Conservation (phyloP, 2,329 filamentous ascomycete genomes). For the Alternaria ventricosa region DNA sequence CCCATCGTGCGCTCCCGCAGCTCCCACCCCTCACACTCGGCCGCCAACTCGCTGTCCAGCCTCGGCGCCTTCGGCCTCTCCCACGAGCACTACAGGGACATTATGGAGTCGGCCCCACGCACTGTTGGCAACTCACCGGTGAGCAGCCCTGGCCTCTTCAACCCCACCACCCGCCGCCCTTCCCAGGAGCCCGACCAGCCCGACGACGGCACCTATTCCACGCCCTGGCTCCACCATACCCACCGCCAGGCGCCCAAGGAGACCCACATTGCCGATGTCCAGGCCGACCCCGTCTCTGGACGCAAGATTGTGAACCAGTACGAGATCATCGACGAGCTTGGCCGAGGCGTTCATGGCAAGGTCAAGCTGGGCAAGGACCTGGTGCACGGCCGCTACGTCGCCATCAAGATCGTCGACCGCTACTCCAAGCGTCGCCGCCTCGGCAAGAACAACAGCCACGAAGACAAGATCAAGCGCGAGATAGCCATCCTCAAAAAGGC, state of each 20-base stretch:
- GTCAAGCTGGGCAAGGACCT: slow-evolving; percentile 91
- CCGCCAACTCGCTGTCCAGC: slow-evolving; percentile 47
- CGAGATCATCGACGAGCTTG: slow-evolving; percentile 94
- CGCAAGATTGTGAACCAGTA: slow-evolving; percentile 98
- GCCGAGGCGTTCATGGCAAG: slow-evolving; percentile 94
- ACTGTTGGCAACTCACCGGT: slow-evolving; percentile 56
- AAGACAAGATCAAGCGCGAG: slow-evolving; percentile 89
- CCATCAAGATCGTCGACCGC: slow-evolving; percentile 97
- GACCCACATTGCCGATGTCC: slow-evolving; percentile 89
- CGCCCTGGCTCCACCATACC: slow-evolving; percentile 58
- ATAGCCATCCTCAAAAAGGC: slow-evolving; percentile 99
- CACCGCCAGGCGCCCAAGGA: slow-evolving; percentile 59
- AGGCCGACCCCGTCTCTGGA: slow-evolving; percentile 85
- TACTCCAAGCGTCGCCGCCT: slow-evolving; percentile 92
- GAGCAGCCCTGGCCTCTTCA: slow-evolving; percentile 57
- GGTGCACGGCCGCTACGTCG: slow-evolving; percentile 77
- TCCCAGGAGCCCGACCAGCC: slow-evolving; percentile 38
- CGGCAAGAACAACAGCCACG: slow-evolving; percentile 73
- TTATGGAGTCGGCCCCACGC: slow-evolving; percentile 48
- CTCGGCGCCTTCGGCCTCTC: slow-evolving; percentile 51
- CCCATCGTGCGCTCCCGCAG: slow-evolving; percentile 50
- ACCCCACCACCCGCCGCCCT: slow-evolving; percentile 38
- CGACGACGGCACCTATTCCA: slow-evolving; percentile 54
- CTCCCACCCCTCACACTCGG: slow-evolving; percentile 51
- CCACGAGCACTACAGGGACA: slow-evolving; percentile 38